Conservation (phyloP, 2,329 filamentous ascomycete genomes). For the Nigrospora sphaerica region DNA sequence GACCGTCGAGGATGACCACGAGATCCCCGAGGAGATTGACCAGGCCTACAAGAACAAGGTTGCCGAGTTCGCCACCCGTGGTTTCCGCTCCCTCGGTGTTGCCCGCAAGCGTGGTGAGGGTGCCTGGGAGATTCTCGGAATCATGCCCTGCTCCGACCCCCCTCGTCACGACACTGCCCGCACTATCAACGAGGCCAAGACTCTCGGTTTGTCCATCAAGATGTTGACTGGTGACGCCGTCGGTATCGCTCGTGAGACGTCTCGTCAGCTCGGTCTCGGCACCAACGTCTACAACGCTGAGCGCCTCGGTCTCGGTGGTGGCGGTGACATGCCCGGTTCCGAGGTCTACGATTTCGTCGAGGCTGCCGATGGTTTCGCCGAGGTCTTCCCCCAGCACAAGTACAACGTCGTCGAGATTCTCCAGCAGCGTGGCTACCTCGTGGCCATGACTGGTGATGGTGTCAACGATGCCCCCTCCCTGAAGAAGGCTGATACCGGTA, state of each 20-base stretch:
- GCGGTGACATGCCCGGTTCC: slow-evolving; percentile 87
- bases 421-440: slow-evolving; percentile 86
- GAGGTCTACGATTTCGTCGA: slow-evolving; percentile 95
- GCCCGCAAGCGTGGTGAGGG: slow-evolving; percentile 79
- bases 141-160: slow-evolving; percentile 91
- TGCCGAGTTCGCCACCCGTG: slow-evolving; percentile 83
- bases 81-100: slow-evolving; percentile 90
- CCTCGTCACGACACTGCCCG: slow-evolving; percentile 85
- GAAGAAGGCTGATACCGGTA: slow-evolving; percentile 95
- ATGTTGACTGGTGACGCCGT: slow-evolving; percentile 95
- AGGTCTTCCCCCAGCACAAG: slow-evolving; percentile 94
- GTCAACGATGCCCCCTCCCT: slow-evolving; percentile 90
- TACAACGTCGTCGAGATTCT: slow-evolving; percentile 91
- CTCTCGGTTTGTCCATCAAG: slow-evolving; percentile 83
- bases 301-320: slow-evolving; percentile 81
- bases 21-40: slow-evolving; percentile 69
- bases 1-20: slow-evolving; percentile 80
- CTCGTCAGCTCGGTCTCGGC: slow-evolving; percentile 82
- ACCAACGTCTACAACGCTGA: slow-evolving; percentile 94
- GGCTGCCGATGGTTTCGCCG: slow-evolving; percentile 89
- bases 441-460: slow-evolving; percentile 94
- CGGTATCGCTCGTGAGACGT: slow-evolving; percentile 87
- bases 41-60: slow-evolving; percentile 89
- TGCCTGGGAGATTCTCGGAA: slow-evolving; percentile 86
- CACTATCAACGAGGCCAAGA: slow-evolving; percentile 85